Conservation (phyloP, 257 asterid genomes). For the Henckelia pumila region DNA sequence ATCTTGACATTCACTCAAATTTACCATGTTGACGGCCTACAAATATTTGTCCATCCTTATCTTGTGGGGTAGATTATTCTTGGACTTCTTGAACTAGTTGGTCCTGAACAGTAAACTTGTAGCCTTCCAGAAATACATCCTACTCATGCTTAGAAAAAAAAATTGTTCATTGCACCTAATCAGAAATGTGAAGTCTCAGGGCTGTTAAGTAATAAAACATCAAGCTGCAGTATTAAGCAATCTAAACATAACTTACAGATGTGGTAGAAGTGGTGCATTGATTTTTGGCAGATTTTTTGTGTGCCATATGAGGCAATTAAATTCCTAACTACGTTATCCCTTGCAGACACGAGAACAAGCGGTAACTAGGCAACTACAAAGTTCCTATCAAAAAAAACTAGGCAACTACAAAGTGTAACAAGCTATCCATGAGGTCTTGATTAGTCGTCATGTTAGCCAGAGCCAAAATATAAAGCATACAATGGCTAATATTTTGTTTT, state of each 20-base stretch:
- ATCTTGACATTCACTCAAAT: background rate
- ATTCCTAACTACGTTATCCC: background rate
- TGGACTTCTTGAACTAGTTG: background rate
- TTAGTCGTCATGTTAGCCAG: background rate
- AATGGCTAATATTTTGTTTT: background rate
- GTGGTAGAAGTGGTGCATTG: background rate
- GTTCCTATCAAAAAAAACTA: no score
- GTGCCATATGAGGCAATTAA: background rate
- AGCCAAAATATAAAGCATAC: background rate
- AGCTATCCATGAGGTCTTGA: background rate
- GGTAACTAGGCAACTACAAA: background rate
- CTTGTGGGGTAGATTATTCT: background rate
- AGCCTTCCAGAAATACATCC: background rate
- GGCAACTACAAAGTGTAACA: background rate
- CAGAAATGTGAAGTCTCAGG: background rate
- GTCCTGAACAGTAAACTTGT: background rate
- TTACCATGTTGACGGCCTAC: background rate
- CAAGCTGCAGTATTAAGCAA: background rate
- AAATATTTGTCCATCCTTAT: background rate
- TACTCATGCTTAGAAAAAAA: background rate
- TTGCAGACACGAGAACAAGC: background rate
- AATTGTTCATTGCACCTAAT: background rate
- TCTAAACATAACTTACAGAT: background rate
- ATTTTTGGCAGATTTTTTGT: background rate
- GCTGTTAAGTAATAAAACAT: background rate